These are phyloP conservation scores for Globisporangium nunn DNA, from an alignment of 352 stramenopile genomes.

Conservation along the genomic window DNA sequence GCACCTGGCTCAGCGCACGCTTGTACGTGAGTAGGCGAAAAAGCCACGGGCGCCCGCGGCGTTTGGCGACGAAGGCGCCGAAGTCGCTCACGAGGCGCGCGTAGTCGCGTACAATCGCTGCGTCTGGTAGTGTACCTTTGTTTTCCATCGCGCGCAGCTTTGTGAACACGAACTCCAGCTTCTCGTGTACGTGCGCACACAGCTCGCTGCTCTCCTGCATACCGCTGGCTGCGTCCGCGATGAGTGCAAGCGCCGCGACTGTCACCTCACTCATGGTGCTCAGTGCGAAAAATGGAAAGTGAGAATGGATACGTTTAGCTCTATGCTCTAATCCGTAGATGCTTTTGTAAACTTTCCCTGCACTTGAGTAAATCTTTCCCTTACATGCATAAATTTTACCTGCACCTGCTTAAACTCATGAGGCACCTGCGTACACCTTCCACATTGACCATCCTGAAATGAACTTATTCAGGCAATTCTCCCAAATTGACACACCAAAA, in stretches of 20 bases:
- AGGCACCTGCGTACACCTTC: too few species aligned
- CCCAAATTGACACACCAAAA: background rate
- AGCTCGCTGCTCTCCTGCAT: background rate
- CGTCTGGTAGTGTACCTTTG: background rate
- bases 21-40: slow-evolving; percentile 1
- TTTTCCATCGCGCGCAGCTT: background rate
- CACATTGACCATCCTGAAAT: too few species aligned
- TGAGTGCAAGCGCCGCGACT: too few species aligned
- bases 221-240: too few species aligned
- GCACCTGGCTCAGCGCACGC: background rate
- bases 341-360: too few species aligned
- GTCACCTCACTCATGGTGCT: too few species aligned
- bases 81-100: background rate
- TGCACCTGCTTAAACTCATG: too few species aligned
- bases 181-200: background rate
- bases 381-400: too few species aligned
- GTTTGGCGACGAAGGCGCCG: background rate
- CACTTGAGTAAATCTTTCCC: too few species aligned
- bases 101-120: background rate
- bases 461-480: background rate
- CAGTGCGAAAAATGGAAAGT: too few species aligned
- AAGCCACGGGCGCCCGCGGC: background rate
- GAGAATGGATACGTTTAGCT: too few species aligned
- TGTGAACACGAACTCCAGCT: background rate
- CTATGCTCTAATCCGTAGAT: too few species aligned